Evolutionary conservation across 768 basidiomycete genomes (phyloP).

Genomic region (Amanita pseudoporphyria): DNA sequence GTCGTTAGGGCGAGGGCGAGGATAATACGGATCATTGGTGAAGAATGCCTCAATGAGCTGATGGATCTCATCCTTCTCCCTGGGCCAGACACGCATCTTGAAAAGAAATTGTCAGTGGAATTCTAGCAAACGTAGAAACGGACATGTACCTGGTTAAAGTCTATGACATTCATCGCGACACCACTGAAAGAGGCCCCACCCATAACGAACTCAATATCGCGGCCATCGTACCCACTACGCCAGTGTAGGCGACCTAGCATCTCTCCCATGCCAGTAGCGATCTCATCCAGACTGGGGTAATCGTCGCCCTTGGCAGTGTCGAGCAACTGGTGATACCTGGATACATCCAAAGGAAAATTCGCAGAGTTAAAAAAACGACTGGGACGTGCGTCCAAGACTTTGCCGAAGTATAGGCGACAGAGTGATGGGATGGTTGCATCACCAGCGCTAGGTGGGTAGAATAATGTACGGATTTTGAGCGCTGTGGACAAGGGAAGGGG

Average conservation of each 20-base stretch:
- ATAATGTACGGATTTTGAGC: constrained; percentile 8
- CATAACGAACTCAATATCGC: constrained; percentile 22
- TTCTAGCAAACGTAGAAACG: background rate
- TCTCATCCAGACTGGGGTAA: constrained; percentile 10
- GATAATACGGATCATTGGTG: constrained; percentile 24
- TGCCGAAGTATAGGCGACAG: constrained; percentile 22
- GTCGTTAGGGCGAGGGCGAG: no score
- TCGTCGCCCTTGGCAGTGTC: constrained; percentile 5
- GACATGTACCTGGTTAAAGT: background rate
- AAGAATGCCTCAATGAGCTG: constrained; percentile 20
- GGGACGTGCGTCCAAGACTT: constrained; percentile 11
- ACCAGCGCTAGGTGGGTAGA: constrained; percentile 12
- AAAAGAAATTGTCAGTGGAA: background rate
- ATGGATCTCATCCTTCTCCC: no score
- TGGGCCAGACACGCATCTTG: no score
- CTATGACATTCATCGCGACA: constrained; percentile 14
- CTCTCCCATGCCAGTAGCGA: constrained; percentile 14
- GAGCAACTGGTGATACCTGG: constrained; percentile 11
- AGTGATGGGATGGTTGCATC: constrained; percentile 11
- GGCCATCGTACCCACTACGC: constrained; percentile 17
- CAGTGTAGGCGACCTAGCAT: constrained; percentile 18
- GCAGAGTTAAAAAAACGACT: constrained; percentile 17
- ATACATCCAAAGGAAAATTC: constrained; percentile 19
- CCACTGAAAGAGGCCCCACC: constrained; percentile 14
- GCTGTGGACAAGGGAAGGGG: constrained; percentile 13